These are phyloP conservation scores for Akanthomyces lecanii DNA, from an alignment of 2,329 filamentous ascomycete genomes.

Conservation along the genomic window DNA sequence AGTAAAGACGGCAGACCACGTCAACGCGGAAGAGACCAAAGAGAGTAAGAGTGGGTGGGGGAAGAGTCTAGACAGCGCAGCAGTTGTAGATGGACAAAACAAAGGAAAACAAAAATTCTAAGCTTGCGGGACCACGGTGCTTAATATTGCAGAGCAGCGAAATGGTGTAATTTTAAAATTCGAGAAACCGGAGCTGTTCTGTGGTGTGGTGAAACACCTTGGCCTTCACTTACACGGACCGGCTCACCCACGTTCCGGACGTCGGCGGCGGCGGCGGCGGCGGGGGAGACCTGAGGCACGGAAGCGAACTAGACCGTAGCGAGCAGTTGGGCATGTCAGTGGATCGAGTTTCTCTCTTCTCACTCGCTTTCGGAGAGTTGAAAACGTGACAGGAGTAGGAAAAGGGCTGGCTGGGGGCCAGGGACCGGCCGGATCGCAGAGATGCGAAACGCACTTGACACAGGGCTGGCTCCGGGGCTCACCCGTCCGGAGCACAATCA, in stretches of 20 bases:
- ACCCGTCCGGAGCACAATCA: neutral
- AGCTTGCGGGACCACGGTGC: neutral
- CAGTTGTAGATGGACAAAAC: neutral
- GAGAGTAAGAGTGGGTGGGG: neutral
- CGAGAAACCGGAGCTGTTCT: neutral
- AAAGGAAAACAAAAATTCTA: neutral
- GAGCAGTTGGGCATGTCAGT: neutral
- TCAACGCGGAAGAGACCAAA: constrained; percentile 11
- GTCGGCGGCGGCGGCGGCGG: neutral
- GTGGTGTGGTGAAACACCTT: constrained; percentile 9
- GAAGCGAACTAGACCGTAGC: neutral
- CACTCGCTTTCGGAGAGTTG: no score
- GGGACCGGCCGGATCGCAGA: neutral
- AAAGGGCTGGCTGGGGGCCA: no score
- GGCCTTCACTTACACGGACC: constrained; percentile 5
- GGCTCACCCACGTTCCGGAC: constrained; percentile 8
- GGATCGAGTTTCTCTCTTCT: no score
- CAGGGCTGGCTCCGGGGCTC: neutral
- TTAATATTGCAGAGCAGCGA: neutral
- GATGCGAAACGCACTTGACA: constrained; percentile 11
- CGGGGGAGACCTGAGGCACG: neutral
- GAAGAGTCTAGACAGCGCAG: neutral
- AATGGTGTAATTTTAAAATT: neutral
- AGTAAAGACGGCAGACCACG: constrained; percentile 6
- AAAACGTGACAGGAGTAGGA: no score